Percentiles rank a stretch among this genome's conserved stretches.
phyloP scores from a whole-genome alignment of 768 basidiomycete genomes.

The Epithele typhae region DNA sequence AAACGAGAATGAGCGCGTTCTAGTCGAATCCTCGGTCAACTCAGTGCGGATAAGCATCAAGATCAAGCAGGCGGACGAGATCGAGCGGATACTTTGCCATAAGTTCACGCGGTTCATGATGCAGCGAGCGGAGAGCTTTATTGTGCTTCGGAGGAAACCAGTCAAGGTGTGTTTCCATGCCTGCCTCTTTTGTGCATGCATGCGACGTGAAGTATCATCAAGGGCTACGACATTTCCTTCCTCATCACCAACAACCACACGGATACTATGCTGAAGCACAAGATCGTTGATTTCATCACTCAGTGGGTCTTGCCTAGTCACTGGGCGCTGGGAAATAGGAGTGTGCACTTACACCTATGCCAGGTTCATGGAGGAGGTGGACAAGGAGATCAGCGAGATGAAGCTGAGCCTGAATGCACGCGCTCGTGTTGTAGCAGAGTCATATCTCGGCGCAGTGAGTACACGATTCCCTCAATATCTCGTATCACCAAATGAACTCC shows the following conservation, averaged over 20 bases:
- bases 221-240: constrained; percentile 99
- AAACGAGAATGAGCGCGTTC: constrained; percentile 94
- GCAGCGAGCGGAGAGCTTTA: constrained; percentile 96
- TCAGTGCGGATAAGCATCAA: constrained; percentile 95
- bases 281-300: constrained; percentile 99
- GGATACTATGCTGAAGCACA: constrained; percentile 99
- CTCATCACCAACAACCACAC: constrained; percentile 95
- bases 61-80: constrained; percentile 99
- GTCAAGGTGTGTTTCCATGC: constrained; percentile 57
- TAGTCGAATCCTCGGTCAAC: constrained; percentile 97
- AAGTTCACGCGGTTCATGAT: constrained; percentile 99
- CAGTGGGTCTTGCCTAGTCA: too few species aligned
- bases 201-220: too few species aligned
- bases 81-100: constrained; percentile 94
- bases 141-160: constrained; percentile 93
- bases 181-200: neutral
- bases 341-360: neutral
- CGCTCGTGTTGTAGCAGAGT: constrained; percentile 96
- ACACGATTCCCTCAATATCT: too few species aligned
- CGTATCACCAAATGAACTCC: neutral
- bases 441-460: constrained; percentile 87
- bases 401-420: constrained; percentile 95
- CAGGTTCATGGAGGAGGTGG: constrained; percentile 99
- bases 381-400: constrained; percentile 99
- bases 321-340: too few species aligned